phyloP scores from a whole-genome alignment of 148 eudicot species.

The Rhododendron kiyosumense region DNA sequence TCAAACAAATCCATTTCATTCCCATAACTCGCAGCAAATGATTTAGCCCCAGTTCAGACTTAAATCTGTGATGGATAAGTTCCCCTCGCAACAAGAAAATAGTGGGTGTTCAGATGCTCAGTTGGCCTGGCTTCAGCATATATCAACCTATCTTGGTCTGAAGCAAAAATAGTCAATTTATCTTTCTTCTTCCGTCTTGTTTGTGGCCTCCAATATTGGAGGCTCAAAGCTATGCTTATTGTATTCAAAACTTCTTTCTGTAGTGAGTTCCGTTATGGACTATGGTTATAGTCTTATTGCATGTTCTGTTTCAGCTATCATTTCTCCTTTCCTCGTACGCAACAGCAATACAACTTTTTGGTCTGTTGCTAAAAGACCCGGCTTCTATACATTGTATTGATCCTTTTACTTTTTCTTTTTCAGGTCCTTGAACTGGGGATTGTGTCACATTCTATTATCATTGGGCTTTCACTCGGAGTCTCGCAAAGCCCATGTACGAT shows the following conservation, averaged over 20 bases:
- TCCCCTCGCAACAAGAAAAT: not conserved
- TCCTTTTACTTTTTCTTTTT: not conserved
- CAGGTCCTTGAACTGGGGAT: constrained; percentile 72
- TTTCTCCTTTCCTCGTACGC: not conserved
- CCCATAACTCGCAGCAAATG: not conserved
- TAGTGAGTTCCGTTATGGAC: not conserved
- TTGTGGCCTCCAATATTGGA: not conserved
- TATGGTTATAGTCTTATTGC: not conserved
- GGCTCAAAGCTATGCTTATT: not conserved
- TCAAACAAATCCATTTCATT: not conserved
- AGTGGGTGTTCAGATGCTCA: not conserved
- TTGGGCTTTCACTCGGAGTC: constrained; percentile 63
- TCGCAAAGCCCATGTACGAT: constrained; percentile 65
- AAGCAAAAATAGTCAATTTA: not conserved
- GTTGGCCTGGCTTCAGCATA: not conserved
- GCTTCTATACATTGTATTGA: not conserved
- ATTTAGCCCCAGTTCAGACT: not conserved
- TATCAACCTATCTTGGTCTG: not conserved
- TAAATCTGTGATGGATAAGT: not conserved
- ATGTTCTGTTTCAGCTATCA: not conserved
- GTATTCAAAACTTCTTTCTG: too few species aligned
- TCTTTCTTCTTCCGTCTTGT: not conserved
- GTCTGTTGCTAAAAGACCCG: not conserved
- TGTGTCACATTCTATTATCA: constrained; percentile 59
- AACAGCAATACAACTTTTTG: not conserved